These are phyloP conservation scores for Calonectria leucothoes DNA, from an alignment of 2,329 filamentous ascomycete species.

Conservation along the genomic window DNA sequence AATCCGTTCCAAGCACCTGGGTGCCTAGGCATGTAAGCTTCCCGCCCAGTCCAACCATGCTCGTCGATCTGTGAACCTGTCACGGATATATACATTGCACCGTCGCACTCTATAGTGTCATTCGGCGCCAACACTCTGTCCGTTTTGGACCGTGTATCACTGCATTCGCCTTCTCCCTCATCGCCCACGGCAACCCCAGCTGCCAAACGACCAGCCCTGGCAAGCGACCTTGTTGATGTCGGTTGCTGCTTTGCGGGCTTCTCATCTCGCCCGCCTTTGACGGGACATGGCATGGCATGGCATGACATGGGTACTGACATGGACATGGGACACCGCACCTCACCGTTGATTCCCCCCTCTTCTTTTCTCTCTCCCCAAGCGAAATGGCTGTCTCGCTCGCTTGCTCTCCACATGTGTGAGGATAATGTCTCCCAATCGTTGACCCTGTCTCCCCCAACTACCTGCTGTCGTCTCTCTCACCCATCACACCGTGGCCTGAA, in stretches of 20 bases:
- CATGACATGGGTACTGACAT: conserved; percentile 2
- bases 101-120: background rate
- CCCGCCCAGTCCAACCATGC: background rate
- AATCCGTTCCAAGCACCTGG: conserved; percentile 16
- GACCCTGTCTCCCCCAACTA: conserved; percentile 10
- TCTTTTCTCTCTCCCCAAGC: conserved; percentile 5
- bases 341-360: conserved; percentile 8
- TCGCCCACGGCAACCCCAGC: conserved; percentile 20
- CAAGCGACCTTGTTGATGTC: background rate
- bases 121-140: background rate
- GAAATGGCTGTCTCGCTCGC: conserved; percentile 6
- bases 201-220: background rate
- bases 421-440: conserved; percentile 7
- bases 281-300: background rate
- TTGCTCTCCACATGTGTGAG: conserved; percentile 7
- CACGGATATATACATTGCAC: conserved; percentile 4
- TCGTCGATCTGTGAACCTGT: background rate
- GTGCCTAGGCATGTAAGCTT: background rate
- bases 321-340: conserved; percentile 6
- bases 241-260: background rate
- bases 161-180: background rate
- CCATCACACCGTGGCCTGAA: conserved; percentile 26
- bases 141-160: background rate
- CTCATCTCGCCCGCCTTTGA: conserved; percentile 2
- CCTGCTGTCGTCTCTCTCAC: conserved; percentile 23